These are phyloP conservation scores for Eimeria acervulina DNA, from an alignment of 169 alveolate genomes.

Conservation along the genomic window DNA sequence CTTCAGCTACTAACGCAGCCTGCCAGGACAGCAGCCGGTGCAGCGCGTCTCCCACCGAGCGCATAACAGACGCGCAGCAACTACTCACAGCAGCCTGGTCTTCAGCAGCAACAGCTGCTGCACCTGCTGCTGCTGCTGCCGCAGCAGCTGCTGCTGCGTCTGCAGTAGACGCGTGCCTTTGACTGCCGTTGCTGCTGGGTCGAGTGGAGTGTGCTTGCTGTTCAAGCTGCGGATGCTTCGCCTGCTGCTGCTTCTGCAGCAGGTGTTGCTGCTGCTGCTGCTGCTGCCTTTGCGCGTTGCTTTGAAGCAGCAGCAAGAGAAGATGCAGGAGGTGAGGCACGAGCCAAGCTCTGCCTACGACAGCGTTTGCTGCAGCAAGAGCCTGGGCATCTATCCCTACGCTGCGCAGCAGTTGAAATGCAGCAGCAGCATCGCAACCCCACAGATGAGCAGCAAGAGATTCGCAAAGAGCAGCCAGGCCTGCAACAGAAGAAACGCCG, in stretches of 20 bases:
- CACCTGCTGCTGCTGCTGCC: not conserved
- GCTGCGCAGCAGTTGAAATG: constrained; percentile 6
- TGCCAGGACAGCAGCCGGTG: constrained; percentile 55
- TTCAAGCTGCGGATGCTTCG: constrained; percentile 41
- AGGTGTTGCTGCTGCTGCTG: constrained; percentile 40
- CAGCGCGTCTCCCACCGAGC: constrained; percentile 21
- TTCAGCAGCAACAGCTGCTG: constrained; percentile 55
- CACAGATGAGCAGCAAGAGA: constrained; percentile 28
- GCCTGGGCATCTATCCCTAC: constrained; percentile 38
- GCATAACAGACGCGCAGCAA: constrained; percentile 52
- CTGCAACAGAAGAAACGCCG: not conserved
- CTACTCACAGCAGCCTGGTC: constrained; percentile 17
- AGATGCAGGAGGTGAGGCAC: constrained; percentile 20
- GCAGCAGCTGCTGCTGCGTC: not conserved
- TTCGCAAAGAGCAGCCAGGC: constrained; percentile 17
- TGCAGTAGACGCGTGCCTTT: not conserved
- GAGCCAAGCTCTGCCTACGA: constrained; percentile 20
- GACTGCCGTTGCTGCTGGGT: not conserved
- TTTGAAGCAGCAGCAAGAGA: not conserved
- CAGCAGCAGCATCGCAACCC: constrained; percentile 4
- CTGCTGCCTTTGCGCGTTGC: not conserved
- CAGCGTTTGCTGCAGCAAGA: constrained; percentile 17
- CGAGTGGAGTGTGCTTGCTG: not conserved
- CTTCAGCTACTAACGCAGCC: constrained; percentile 42
- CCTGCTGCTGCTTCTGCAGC: constrained; percentile 5